Evolutionary conservation across 2,329 filamentous ascomycete species (phyloP).

Genomic region (Salinomyces thailandicus): DNA sequence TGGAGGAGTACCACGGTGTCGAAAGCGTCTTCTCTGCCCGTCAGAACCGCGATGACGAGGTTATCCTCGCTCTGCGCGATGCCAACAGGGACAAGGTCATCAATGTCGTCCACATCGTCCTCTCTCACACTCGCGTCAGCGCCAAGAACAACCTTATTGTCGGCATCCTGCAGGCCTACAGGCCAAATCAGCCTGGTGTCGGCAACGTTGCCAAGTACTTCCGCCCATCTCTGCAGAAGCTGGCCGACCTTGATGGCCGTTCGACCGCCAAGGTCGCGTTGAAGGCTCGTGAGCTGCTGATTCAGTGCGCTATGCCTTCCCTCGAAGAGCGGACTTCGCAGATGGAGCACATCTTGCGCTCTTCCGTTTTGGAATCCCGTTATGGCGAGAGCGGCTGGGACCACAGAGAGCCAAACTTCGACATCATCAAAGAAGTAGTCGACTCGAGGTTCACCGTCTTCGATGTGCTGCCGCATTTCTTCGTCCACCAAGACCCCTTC

Average conservation of each 20-base stretch:
- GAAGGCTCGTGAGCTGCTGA: conserved; percentile 93
- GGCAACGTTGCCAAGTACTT: conserved; percentile 85
- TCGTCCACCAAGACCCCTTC: conserved; percentile 87
- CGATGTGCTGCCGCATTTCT: conserved; percentile 90
- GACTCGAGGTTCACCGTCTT: conserved; percentile 99
- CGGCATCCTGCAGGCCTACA: conserved; percentile 86
- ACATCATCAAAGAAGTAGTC: conserved; percentile 92
- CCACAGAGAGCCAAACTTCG: conserved; percentile 81
- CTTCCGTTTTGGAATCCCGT: conserved; percentile 88
- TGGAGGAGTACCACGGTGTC: conserved; percentile 70
- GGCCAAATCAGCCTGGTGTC: conserved; percentile 82
- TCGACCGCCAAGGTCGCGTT: conserved; percentile 89
- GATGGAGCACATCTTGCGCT: conserved; percentile 97
- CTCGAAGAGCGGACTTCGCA: conserved; percentile 88
- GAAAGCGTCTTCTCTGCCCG: conserved; percentile 82
- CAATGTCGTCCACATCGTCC: conserved; percentile 75
- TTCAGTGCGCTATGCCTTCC: conserved; percentile 91
- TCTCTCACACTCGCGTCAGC: conserved; percentile 85
- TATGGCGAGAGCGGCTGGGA: conserved; percentile 97
- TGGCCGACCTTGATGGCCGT: conserved; percentile 82
- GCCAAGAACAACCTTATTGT: conserved; percentile 91
- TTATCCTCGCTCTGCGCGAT: conserved; percentile 85
- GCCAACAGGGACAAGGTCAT: conserved; percentile 88
- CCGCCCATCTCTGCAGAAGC: conserved; percentile 66
- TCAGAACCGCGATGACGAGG: conserved; percentile 80